Evolutionary conservation across 2,329 filamentous ascomycete species (phyloP).

Genomic region (Paecilomyces variotii): DNA sequence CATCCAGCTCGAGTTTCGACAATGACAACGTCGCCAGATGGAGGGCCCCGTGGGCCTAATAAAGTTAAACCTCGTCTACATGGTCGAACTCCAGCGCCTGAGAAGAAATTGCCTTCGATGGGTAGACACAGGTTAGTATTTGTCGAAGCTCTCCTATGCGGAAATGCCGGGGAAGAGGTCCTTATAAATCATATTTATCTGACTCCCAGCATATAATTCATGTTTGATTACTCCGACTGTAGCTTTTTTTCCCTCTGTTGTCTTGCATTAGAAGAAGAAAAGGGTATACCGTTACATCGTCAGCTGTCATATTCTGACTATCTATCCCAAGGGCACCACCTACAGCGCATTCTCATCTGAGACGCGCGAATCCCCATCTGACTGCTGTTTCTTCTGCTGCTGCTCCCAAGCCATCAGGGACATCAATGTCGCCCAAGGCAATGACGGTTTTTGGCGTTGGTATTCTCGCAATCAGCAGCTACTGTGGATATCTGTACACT

Average conservation of each 20-base stretch:
- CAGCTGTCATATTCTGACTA: slow-evolving; percentile 1
- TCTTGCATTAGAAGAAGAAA: neutral
- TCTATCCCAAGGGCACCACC: slow-evolving; percentile 9
- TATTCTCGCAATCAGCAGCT: slow-evolving; percentile 34
- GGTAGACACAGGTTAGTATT: neutral
- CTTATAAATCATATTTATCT: neutral
- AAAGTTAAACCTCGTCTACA: neutral
- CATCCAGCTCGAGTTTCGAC: neutral
- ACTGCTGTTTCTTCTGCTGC: slow-evolving; percentile 11
- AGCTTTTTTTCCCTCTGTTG: neutral
- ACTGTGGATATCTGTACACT: slow-evolving; percentile 36
- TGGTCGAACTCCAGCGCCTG: neutral
- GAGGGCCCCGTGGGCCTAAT: neutral
- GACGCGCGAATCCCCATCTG: slow-evolving; percentile 17
- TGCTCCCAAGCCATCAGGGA: slow-evolving; percentile 8
- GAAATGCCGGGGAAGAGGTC: neutral
- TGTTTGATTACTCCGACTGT: neutral
- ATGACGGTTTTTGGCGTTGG: slow-evolving; percentile 32
- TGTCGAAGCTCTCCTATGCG: neutral
- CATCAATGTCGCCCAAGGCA: slow-evolving; percentile 21
- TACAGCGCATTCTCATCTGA: slow-evolving; percentile 10
- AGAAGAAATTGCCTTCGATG: neutral
- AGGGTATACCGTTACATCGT: neutral
- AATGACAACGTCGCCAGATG: neutral
- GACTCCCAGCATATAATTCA: neutral